Conservation (phyloP, 371 early-diverging fungal species). For the Blakeslea trispora region DNA sequence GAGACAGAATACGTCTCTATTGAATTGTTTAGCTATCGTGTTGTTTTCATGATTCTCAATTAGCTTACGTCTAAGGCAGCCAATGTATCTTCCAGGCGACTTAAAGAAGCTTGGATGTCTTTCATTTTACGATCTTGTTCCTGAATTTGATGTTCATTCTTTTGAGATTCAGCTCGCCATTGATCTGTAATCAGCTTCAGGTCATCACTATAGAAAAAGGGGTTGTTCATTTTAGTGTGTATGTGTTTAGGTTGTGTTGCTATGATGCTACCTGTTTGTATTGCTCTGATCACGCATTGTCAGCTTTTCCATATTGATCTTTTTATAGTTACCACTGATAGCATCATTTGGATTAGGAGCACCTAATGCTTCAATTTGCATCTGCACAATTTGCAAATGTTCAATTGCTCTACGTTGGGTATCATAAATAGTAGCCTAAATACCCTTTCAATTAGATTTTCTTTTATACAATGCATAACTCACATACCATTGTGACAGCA, state of each 20-base stretch:
- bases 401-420: constrained; percentile 73
- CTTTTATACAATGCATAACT: too few relatives aligned
- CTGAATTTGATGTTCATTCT: constrained; percentile 12
- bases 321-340: constrained; percentile 29
- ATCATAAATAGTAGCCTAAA: constrained; percentile 55
- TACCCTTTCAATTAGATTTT: too few relatives aligned
- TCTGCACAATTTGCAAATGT: constrained; percentile 59
- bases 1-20: constrained; percentile 32
- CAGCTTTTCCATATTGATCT: not conserved
- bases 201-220: constrained; percentile 7
- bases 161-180: constrained; percentile 16
- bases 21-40: too few relatives aligned
- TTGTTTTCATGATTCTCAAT: too few relatives aligned
- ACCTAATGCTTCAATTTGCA: constrained; percentile 59
- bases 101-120: constrained; percentile 26
- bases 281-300: not conserved
- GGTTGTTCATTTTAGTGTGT: too few relatives aligned
- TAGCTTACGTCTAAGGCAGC: constrained; percentile 36
- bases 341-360: constrained; percentile 45
- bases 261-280: constrained; percentile 19
- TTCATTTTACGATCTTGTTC: constrained; percentile 37
- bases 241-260: too few relatives aligned
- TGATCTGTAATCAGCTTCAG: constrained; percentile 17
- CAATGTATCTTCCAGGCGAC: constrained; percentile 29
- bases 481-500: constrained; percentile 39